A percentile compares a stretch with the other conserved stretches of the same genome.
Conservation (phyloP, 345 rosid species). For the Aquilaria yunnanensis region DNA sequence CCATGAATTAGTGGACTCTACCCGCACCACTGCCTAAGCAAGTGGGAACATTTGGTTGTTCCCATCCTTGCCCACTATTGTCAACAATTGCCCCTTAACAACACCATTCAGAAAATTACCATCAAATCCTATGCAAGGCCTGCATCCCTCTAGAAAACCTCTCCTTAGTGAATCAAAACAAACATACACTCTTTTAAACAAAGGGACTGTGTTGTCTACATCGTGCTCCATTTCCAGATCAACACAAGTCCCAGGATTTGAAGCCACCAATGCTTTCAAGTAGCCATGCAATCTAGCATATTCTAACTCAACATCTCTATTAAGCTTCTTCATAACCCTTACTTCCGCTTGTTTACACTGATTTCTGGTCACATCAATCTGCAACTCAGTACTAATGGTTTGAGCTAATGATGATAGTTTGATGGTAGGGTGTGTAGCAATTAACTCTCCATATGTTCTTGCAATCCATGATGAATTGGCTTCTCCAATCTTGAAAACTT, state of each 20-base stretch:
- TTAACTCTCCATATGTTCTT: too few species aligned
- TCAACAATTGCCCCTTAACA: neutral
- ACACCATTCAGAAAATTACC: neutral
- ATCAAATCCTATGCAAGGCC: neutral
- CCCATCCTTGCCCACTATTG: neutral
- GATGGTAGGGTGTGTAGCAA: too few species aligned
- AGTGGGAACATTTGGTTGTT: constrained; percentile 5
- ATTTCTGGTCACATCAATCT: neutral
- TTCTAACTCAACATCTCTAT: neutral
- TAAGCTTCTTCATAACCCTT: neutral
- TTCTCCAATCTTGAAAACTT: too few species aligned
- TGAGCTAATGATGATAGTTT: too few species aligned
- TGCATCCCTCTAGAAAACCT: neutral
- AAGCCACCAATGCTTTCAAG: neutral
- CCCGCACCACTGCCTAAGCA: neutral
- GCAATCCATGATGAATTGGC: too few species aligned
- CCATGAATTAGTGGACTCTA: neutral
- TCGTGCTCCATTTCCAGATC: neutral
- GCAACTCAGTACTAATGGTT: neutral
- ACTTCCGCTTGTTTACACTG: neutral
- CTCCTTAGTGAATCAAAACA: neutral
- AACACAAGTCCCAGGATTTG: neutral
- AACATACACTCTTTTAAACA: neutral
- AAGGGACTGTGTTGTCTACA: neutral
- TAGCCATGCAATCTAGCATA: neutral